Evolutionary conservation across 306 rosid genomes (phyloP), one percentile per base, ranked within the genome.

Genomic region (Prunus fruticosa): DNA sequence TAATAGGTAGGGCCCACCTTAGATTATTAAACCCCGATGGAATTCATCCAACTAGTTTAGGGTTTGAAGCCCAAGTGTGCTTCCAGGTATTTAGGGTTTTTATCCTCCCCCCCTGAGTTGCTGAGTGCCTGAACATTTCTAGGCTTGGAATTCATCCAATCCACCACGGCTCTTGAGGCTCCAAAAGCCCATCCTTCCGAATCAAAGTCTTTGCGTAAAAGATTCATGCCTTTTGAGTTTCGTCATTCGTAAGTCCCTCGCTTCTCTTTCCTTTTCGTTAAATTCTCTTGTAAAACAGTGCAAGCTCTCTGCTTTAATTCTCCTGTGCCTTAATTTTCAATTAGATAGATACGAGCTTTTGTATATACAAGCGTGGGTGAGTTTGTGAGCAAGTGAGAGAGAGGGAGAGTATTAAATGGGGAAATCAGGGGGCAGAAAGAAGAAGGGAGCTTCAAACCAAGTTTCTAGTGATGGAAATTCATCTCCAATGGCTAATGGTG

Each of bases 351-450:
- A 8, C 28, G 11, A 76, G 32, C 50, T 67, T 49, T 68, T 43
- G 61, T 19, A 41, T 72, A 27, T 43, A 49, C 7, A 11, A 64
- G 57, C 27, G 69, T 46, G 45, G 16, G 71, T 23, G 71, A 15
- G 34, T 65, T 64, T 66, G 34, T 10, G 10, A 57, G 79, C 9
- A 67, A 53, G 72, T 28, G 58, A 43, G 81, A 27, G 72, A 14
- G 47, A 72, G 80, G 47, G 70, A 15, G 47, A 51, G 64, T 67
- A 1, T 66, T 60, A 74, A 50, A 96, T 96, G 99, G 98, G 99
- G 89, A 96, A 93, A 85, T 92, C 97, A 8, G 98, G 98, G 85
- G 83, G 83, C 78, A 90, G 93, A 75, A 96, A 81, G 84, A 92
- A 96, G 93, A 96, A 91, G 89, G 89, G 91, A 78, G 89, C 70